Evolutionary conservation across 108 stramenopile species (phyloP).

Genomic region (Skeletonema potamos): DNA sequence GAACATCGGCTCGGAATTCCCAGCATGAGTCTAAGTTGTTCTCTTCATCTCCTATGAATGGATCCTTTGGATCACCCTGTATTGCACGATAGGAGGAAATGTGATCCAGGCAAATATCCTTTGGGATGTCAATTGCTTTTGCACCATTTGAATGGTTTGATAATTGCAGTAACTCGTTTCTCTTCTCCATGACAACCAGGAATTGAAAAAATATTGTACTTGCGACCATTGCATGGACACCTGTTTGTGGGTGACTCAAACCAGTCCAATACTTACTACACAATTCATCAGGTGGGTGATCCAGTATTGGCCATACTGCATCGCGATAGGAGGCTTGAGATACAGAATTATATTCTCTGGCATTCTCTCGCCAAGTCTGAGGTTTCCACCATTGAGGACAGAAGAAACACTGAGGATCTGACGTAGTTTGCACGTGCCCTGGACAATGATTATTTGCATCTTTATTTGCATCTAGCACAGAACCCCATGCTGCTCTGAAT

Average conservation of each 20-base stretch:
- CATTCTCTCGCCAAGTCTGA: constrained; percentile 5
- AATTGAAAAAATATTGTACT: constrained; percentile 11
- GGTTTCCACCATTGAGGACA: constrained; percentile 15
- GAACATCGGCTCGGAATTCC: neutral
- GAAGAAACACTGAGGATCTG: neutral
- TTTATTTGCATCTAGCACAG: no score
- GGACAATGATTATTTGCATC: constrained; percentile 10
- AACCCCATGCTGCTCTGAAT: neutral
- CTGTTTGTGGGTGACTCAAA: constrained; percentile 6
- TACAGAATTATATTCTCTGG: constrained; percentile 9
- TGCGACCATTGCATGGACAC: constrained; percentile 13
- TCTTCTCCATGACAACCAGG: neutral
- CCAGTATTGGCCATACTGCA: constrained; percentile 7
- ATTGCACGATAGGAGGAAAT: constrained; percentile 4
- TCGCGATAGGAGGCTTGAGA: constrained; percentile 6
- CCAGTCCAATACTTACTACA: constrained; percentile 16
- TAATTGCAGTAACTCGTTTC: neutral
- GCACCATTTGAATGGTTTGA: no score
- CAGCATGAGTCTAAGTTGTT: constrained; percentile 4
- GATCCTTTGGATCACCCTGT: constrained; percentile 15
- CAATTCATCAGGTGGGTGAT: constrained; percentile 13
- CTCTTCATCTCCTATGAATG: neutral
- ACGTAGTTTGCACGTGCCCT: neutral
- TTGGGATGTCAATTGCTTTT: neutral
- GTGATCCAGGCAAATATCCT: neutral